Conservation (phyloP, 2,329 filamentous ascomycete genomes). For the Westerdykella aurantiaca region DNA sequence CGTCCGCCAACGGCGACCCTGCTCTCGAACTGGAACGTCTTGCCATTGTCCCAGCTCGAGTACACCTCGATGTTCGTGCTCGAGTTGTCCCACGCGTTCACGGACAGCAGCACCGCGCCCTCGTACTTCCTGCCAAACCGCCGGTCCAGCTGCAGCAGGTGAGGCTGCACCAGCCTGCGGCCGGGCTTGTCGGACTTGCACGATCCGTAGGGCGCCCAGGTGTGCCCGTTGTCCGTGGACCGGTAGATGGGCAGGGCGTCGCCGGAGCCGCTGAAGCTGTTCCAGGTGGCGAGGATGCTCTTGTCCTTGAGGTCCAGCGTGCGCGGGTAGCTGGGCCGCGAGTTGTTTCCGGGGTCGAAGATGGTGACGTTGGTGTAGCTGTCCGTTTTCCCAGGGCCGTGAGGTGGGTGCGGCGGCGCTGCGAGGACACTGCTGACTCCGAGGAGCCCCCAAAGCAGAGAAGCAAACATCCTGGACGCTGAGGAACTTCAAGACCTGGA, state of each 20-base stretch:
- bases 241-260: slow-evolving; percentile 36
- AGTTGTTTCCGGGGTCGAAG: slow-evolving; percentile 53
- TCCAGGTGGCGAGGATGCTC: slow-evolving; percentile 15
- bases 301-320: slow-evolving; percentile 16
- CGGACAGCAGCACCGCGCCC: slow-evolving; percentile 59
- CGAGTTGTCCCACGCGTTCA: slow-evolving; percentile 57
- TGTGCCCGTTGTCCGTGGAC: slow-evolving; percentile 43
- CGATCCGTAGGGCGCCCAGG: slow-evolving; percentile 54
- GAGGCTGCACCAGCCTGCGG: slow-evolving; percentile 60
- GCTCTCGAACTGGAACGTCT: slow-evolving; percentile 61
- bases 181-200: slow-evolving; percentile 57
- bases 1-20: slow-evolving; percentile 59
- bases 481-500: background rate
- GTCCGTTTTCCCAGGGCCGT: slow-evolving; percentile 6
- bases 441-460: background rate
- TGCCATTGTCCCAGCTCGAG: slow-evolving; percentile 55
- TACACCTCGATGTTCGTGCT: slow-evolving; percentile 65
- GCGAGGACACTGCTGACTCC: background rate
- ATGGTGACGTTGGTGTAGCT: slow-evolving; percentile 20
- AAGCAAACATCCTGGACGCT: background rate
- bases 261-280: slow-evolving; percentile 8
- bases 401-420: background rate
- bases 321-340: slow-evolving; percentile 42
- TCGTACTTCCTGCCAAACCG: slow-evolving; percentile 53
- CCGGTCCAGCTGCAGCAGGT: slow-evolving; percentile 56